These are phyloP conservation scores for Leccinum uliginosum DNA, from an alignment of 768 basidiomycete species.

Conservation along the genomic window DNA sequence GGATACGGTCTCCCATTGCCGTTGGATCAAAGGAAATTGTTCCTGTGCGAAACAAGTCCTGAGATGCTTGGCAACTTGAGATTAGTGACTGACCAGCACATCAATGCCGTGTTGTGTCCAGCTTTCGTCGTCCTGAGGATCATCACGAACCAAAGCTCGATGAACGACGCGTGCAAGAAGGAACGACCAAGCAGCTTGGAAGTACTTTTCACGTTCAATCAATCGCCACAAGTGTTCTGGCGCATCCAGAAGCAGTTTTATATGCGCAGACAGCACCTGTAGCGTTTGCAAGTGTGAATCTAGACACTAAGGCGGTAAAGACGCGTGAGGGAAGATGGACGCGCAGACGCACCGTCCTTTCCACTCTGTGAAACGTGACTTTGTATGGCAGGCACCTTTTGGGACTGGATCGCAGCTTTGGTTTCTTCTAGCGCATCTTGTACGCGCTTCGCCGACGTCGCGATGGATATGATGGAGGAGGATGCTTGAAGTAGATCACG, in stretches of 20 bases:
- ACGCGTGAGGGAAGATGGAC: neutral
- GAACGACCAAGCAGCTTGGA: constrained; percentile 86
- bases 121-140: constrained; percentile 58
- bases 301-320: constrained; percentile 20
- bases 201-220: constrained; percentile 73
- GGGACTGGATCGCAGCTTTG: constrained; percentile 46
- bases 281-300: constrained; percentile 65
- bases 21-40: constrained; percentile 83
- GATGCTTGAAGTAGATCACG: constrained; percentile 84
- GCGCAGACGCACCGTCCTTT: constrained; percentile 39
- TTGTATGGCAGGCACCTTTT: constrained; percentile 41
- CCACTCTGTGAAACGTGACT: constrained; percentile 34
- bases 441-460: constrained; percentile 63
- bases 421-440: constrained; percentile 60
- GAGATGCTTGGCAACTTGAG: neutral
- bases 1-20: constrained; percentile 89
- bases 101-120: constrained; percentile 61
- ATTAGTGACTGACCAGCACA: constrained; percentile 44
- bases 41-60: constrained; percentile 40
- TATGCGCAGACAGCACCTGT: constrained; percentile 78
- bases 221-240: constrained; percentile 90
- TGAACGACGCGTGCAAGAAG: constrained; percentile 82
- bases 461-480: constrained; percentile 75
- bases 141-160: constrained; percentile 60
- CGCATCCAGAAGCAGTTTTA: constrained; percentile 88